Evolutionary conservation across 331 rosid species (phyloP).

Genomic region (Erythrophleum ivorense): DNA sequence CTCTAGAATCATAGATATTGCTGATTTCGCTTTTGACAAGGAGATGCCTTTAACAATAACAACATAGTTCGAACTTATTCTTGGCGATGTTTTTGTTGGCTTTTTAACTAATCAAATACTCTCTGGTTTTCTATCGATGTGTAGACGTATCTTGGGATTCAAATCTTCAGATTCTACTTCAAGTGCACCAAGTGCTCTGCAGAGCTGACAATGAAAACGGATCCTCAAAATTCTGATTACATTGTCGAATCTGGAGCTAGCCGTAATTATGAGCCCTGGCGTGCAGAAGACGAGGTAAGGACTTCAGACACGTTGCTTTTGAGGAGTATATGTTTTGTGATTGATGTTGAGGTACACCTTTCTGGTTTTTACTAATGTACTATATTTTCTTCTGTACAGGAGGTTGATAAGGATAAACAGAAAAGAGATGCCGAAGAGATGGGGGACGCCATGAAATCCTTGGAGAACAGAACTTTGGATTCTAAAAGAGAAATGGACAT

Average conservation of each 20-base stretch:
- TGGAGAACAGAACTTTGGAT: neutral
- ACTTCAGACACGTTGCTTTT: no score
- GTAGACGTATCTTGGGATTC: slow-evolving; percentile 82
- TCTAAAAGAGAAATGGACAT: neutral
- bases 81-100: no score
- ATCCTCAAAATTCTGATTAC: neutral
- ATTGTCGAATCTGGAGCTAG: neutral
- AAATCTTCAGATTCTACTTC: slow-evolving; percentile 80
- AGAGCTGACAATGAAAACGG: slow-evolving; percentile 81
- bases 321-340: no score
- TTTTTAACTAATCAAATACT: no score
- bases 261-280: neutral
- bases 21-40: no score
- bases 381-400: no score
- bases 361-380: no score
- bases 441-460: neutral
- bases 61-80: no score
- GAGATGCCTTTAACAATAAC: no score
- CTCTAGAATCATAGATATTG: no score
- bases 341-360: no score
- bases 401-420: neutral
- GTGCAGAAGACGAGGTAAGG: neutral
- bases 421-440: neutral
- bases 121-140: no score
- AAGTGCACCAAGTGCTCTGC: slow-evolving; percentile 89